Conservation (phyloP, 495 filamentous ascomycete species). For the Daldinia grandis region DNA sequence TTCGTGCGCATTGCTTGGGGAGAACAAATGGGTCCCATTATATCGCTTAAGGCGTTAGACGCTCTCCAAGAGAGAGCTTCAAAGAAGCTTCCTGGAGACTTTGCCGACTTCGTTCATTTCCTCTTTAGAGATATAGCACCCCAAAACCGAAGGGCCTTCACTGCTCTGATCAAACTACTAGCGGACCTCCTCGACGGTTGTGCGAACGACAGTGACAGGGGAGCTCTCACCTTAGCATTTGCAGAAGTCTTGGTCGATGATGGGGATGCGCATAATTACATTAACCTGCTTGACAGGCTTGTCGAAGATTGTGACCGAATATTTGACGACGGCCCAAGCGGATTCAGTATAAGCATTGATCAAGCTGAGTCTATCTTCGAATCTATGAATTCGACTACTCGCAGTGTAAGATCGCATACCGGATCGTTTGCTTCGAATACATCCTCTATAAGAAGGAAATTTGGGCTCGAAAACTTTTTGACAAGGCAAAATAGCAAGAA, state of each 20-base stretch:
- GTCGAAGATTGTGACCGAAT: conserved; percentile 91
- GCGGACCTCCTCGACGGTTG: conserved; percentile 93
- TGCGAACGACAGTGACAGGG: conserved; percentile 90
- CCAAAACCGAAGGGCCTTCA: conserved; percentile 90
- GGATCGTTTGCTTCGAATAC: conserved; percentile 69
- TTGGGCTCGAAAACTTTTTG: conserved; percentile 77
- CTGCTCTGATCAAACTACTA: conserved; percentile 82
- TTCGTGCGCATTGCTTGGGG: conserved; percentile 90
- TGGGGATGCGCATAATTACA: conserved; percentile 80
- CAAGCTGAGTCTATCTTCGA: conserved; percentile 51
- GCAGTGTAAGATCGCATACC: conserved; percentile 56
- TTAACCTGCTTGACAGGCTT: conserved; percentile 88
- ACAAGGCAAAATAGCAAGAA: conserved; percentile 76
- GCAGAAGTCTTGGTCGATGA: conserved; percentile 85
- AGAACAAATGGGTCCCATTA: conserved; percentile 84
- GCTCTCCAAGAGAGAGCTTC: conserved; percentile 78
- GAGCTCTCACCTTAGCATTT: conserved; percentile 88
- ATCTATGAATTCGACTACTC: conserved; percentile 54
- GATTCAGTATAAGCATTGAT: conserved; percentile 53
- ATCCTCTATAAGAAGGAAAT: conserved; percentile 83
- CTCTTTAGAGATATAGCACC: conserved; percentile 83
- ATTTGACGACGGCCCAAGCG: conserved; percentile 70
- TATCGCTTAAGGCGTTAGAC: conserved; percentile 69
- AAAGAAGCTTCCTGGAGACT: conserved; percentile 76
- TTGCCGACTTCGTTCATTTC: conserved; percentile 83